phyloP scores from a whole-genome alignment of 495 filamentous ascomycete species.

The Aspergillus cristatus region DNA sequence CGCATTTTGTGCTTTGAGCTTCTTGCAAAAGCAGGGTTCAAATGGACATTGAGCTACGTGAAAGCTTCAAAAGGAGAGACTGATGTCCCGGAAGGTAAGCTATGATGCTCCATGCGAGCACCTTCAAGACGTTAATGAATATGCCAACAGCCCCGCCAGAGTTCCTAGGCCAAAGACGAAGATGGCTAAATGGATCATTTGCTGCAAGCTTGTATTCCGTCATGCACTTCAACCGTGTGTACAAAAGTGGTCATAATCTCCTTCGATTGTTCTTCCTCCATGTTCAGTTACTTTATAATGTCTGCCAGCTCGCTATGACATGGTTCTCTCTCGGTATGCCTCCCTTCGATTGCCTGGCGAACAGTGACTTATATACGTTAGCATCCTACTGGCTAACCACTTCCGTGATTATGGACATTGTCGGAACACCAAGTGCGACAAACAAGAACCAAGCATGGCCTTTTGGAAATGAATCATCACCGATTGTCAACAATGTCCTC shows the following conservation, averaged over 20 bases:
- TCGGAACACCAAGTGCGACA: slow-evolving; percentile 55
- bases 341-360: too few relatives aligned
- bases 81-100: slow-evolving; percentile 84
- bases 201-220: slow-evolving; percentile 92
- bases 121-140: too few relatives aligned
- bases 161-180: slow-evolving; percentile 90
- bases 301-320: slow-evolving; percentile 75
- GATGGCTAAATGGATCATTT: slow-evolving; percentile 98
- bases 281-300: slow-evolving; percentile 88
- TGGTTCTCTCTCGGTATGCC: slow-evolving; percentile 86
- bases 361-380: slow-evolving; percentile 9
- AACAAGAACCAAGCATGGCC: slow-evolving; percentile 48
- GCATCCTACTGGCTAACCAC: slow-evolving; percentile 91
- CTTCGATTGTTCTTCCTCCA: slow-evolving; percentile 96
- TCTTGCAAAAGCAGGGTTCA: slow-evolving; percentile 96
- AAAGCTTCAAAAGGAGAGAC: slow-evolving; percentile 98
- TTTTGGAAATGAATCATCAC: slow-evolving; percentile 75
- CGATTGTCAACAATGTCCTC: slow-evolving; percentile 82
- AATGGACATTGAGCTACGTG: slow-evolving; percentile 97
- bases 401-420: slow-evolving; percentile 91
- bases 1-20: slow-evolving; percentile 98
- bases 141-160: slow-evolving; percentile 61
- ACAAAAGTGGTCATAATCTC: slow-evolving; percentile 92
- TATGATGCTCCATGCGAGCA: too few relatives aligned
- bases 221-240: slow-evolving; percentile 97